Evolutionary conservation across 2,329 filamentous ascomycete genomes (phyloP), one percentile per base, ranked within the genome.

Genomic region (Epicoccum sorghinum): DNA sequence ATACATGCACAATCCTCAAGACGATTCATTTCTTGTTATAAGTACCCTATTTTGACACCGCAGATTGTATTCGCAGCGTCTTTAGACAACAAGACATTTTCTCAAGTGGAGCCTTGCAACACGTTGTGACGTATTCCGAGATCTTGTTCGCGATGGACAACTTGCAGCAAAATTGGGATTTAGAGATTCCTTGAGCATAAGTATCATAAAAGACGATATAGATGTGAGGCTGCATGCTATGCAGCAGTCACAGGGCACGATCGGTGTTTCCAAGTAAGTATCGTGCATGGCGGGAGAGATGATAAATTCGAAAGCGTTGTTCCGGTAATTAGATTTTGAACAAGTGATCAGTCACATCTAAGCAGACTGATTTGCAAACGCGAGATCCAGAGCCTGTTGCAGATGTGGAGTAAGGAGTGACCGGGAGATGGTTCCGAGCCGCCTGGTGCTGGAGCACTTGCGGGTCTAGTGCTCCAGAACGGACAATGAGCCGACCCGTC

Each of bases 1-100:
- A 83, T 83, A 76, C 81, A 35, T 80, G 79, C n/a, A 82, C 80
- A 4, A 79, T 83, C 43, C 67, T 86, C 6, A 82, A 83, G 36
- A 82, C 80, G 47, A 76, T 82, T 4, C 67, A 82, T 6, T 85
- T 41, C 52, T 83, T 25, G 78, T 61, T 7, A 57, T 64, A 52
- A 52, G 59, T 56, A 10, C n/a, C 18, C 3, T 18, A 1, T 3
- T 18, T 18, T 18, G 18, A 29, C 27, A 29, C 27, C 27, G 2
- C 4, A 29, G 3, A 29, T 29, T 7, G 1, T 3, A 3, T 18
- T 18, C 18, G 18, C 18, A 18, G 18, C 18, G 18, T 18, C 18
- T 18, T 18, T 18, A 3, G 18, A 18, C 3, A 18, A 18, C 3
- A 18, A 18, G 18, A 18, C 3, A 18, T 18, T 18, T 18, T 18